A percentile compares a stretch with the other conserved stretches of the same genome.
phyloP scores from a whole-genome alignment of 75 land plant species.

The Chamaecyparis obtusa region DNA sequence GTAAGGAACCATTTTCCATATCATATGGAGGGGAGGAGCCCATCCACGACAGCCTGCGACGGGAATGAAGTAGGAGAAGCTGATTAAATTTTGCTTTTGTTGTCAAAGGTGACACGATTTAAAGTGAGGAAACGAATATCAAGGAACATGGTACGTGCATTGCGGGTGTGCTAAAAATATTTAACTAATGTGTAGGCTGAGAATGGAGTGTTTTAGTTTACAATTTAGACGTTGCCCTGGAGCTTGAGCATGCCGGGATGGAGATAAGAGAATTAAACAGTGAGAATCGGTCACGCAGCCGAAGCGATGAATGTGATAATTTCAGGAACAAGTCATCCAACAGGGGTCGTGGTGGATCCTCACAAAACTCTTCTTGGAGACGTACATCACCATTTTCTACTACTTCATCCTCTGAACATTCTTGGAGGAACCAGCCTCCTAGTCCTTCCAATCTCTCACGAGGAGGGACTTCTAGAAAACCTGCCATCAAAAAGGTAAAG shows the following conservation, averaged over 20 bases:
- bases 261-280: background rate
- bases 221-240: too few species aligned
- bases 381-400: background rate
- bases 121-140: too few species aligned
- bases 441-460: background rate
- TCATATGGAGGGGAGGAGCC: too few species aligned
- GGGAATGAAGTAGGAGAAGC: too few species aligned
- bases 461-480: background rate
- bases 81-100: too few species aligned
- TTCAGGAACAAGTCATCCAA: background rate
- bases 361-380: background rate
- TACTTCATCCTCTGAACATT: background rate
- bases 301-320: background rate
- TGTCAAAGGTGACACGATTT: too few species aligned
- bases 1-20: too few species aligned
- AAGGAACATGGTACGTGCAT: too few species aligned
- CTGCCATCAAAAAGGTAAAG: background rate
- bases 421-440: background rate
- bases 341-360: background rate
- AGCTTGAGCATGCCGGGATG: background rate
- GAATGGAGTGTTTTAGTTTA: too few species aligned
- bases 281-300: background rate
- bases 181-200: too few species aligned
- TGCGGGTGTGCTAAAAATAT: too few species aligned
- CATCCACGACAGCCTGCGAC: too few species aligned